Conservation (phyloP, 768 basidiomycete species). For the Neoboletus brunneissimus region DNA sequence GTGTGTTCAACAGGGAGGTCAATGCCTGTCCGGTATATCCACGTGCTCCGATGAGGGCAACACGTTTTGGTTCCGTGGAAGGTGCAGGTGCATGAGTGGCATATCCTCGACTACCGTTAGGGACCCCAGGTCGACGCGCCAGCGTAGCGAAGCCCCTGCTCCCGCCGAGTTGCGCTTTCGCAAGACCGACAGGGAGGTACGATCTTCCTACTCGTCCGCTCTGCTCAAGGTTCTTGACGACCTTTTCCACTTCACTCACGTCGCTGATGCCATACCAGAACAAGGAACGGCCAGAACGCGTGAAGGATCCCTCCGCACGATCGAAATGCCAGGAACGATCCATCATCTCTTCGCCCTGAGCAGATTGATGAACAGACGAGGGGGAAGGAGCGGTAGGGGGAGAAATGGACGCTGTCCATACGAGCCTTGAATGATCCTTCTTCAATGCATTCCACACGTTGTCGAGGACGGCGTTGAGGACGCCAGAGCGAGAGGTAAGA, state of each 20-base stretch:
- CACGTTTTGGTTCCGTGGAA: conserved; percentile 72
- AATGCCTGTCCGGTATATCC: conserved; percentile 95
- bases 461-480: conserved; percentile 93
- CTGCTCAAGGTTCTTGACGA: conserved; percentile 70
- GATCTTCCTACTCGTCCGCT: conserved; percentile 84
- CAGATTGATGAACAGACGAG: conserved; percentile 1
- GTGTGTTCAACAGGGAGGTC: conserved; percentile 79
- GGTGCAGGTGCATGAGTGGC: conserved; percentile 54
- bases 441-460: conserved; percentile 97
- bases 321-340: conserved; percentile 99
- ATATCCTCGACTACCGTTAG: conserved; percentile 68
- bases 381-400: conserved; percentile 10
- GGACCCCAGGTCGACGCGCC: conserved; percentile 31
- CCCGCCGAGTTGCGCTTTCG: conserved; percentile 19
- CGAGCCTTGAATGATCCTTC: conserved; percentile 89
- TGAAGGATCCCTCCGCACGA: conserved; percentile 96
- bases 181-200: conserved; percentile 62
- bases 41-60: conserved; percentile 94
- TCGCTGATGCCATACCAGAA: conserved; percentile 98
- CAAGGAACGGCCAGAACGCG: conserved; percentile 85
- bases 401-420: conserved; percentile 91
- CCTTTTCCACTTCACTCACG: conserved; percentile 84
- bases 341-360: conserved; percentile 69
- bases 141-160: conserved; percentile 21
- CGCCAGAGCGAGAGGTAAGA: conserved; percentile 80